A percentile compares a stretch with the other conserved stretches of the same genome.
phyloP scores from a whole-genome alignment of 805 yeast genomes.

The Ogataea kodamae region DNA sequence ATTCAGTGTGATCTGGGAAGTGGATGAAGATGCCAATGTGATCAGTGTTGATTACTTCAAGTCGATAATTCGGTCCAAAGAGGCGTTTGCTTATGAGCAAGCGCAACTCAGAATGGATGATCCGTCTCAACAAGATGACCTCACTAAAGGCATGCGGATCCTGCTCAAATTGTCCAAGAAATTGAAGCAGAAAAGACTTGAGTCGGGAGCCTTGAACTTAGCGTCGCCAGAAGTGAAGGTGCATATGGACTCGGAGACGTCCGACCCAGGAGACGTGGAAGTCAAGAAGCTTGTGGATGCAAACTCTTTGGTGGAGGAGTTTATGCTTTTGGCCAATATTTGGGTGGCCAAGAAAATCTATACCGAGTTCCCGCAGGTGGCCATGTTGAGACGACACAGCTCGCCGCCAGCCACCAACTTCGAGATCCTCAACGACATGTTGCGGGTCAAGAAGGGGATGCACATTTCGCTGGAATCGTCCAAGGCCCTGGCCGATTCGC shows the following conservation, averaged over 20 bases:
- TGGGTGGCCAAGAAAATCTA: slow-evolving; percentile 91
- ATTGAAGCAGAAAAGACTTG: slow-evolving; percentile 79
- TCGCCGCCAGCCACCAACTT: slow-evolving; percentile 96
- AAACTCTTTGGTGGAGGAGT: slow-evolving; percentile 95
- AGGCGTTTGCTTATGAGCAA: slow-evolving; percentile 90
- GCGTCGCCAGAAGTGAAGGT: slow-evolving; percentile 99
- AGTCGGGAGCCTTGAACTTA: slow-evolving; percentile 92
- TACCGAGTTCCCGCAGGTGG: slow-evolving; percentile 94
- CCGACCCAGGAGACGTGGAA: slow-evolving; percentile 95
- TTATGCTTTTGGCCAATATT: slow-evolving; percentile 95
- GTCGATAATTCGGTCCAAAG: slow-evolving; percentile 84
- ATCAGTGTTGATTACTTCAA: slow-evolving; percentile 76
- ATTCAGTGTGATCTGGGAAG: slow-evolving; percentile 93
- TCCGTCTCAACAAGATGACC: slow-evolving; percentile 64
- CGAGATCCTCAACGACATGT: slow-evolving; percentile 84
- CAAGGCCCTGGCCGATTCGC: slow-evolving; percentile 86
- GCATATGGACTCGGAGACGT: slow-evolving; percentile 93
- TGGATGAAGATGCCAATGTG: slow-evolving; percentile 82
- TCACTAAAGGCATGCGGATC: slow-evolving; percentile 86
- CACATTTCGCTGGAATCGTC: slow-evolving; percentile 78
- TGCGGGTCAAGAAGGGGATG: slow-evolving; percentile 75
- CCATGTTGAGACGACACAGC: slow-evolving; percentile 96
- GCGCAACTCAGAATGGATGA: slow-evolving; percentile 95
- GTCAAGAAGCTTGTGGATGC: slow-evolving; percentile 85
- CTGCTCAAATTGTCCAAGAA: slow-evolving; percentile 76